Conservation (phyloP, 345 rosid genomes). For the Brassica nigra region DNA sequence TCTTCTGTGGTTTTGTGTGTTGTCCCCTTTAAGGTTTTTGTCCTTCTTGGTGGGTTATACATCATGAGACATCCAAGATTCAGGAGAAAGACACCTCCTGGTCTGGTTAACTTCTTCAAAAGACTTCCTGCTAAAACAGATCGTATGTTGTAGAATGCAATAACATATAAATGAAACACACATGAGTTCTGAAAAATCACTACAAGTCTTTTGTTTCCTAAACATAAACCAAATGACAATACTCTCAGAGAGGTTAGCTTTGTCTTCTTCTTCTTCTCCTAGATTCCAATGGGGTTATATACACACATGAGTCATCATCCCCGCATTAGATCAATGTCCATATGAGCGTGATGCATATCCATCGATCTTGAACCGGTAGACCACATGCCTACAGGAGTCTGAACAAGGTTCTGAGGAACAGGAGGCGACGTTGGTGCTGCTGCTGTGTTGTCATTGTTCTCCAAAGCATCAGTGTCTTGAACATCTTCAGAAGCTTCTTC, state of each 20-base stretch:
- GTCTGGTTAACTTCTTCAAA: not conserved
- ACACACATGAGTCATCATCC: constrained; percentile 53
- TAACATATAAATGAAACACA: not conserved
- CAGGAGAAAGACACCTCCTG: constrained; percentile 70
- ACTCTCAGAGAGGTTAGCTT: not conserved
- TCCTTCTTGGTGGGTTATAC: constrained; percentile 59
- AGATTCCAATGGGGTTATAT: constrained; percentile 12
- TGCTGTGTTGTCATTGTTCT: constrained; percentile 27
- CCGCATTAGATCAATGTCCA: constrained; percentile 91
- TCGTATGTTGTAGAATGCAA: not conserved
- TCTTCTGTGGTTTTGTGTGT: constrained; percentile 68
- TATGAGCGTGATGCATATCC: constrained; percentile 68
- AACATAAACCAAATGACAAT: not conserved
- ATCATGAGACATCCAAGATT: constrained; percentile 87
- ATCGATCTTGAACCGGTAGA: constrained; percentile 56
- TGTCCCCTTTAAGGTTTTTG: constrained; percentile 78
- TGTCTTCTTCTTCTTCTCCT: constrained; percentile 11
- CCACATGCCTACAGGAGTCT: constrained; percentile 67
- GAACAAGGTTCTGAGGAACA: constrained; percentile 59
- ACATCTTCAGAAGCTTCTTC: constrained; percentile 52
- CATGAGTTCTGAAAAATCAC: not conserved
- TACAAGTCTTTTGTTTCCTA: not conserved
- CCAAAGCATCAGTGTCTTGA: constrained; percentile 44
- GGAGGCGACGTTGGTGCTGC: constrained; percentile 42
- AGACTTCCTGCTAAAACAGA: not conserved